phyloP scores from a whole-genome alignment of 1,139 yeast species.

The Entelexis sorbosivorans region DNA sequence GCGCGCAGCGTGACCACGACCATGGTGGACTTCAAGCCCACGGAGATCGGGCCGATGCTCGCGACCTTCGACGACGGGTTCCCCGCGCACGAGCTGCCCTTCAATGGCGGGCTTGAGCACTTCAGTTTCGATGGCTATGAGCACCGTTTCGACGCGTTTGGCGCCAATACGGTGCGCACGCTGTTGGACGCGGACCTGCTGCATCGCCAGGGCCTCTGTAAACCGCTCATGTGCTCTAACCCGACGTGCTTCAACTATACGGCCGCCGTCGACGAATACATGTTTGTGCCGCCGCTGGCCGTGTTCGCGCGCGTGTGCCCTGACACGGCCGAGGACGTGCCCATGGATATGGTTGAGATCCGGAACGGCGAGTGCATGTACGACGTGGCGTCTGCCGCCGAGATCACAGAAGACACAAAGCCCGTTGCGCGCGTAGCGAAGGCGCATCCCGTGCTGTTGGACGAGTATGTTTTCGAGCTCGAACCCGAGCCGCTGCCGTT shows the following conservation, averaged over 20 bases:
- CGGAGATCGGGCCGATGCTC: conserved; percentile 1
- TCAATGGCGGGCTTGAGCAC: conserved; percentile 16
- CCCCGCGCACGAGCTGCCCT: conserved; percentile 17
- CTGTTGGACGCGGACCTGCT: conserved; percentile 13
- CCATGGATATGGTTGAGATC: background rate
- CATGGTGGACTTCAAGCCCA: background rate
- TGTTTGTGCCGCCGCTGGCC: conserved; percentile 14
- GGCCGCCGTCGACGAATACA: conserved; percentile 18
- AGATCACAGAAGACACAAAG: too few relatives aligned
- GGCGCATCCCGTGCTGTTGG: conserved; percentile 1
- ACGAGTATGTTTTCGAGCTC: conserved; percentile 12
- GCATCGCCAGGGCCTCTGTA: conserved; percentile 13
- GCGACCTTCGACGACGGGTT: conserved; percentile 12
- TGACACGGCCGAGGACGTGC: background rate
- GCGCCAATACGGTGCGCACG: conserved; percentile 16
- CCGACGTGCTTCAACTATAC: conserved; percentile 16
- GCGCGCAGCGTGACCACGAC: background rate
- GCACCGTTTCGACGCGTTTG: conserved; percentile 18
- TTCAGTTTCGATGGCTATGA: conserved; percentile 15
- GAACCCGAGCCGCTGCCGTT: background rate
- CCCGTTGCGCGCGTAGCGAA: background rate
- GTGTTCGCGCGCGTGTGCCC: conserved; percentile 13
- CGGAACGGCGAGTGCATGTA: background rate
- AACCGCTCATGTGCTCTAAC: conserved; percentile 14
- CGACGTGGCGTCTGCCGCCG: background rate